These are phyloP conservation scores for Pseudogymnoascus sp. DNA, from an alignment of 2,329 filamentous ascomycete species.

Conservation along the genomic window DNA sequence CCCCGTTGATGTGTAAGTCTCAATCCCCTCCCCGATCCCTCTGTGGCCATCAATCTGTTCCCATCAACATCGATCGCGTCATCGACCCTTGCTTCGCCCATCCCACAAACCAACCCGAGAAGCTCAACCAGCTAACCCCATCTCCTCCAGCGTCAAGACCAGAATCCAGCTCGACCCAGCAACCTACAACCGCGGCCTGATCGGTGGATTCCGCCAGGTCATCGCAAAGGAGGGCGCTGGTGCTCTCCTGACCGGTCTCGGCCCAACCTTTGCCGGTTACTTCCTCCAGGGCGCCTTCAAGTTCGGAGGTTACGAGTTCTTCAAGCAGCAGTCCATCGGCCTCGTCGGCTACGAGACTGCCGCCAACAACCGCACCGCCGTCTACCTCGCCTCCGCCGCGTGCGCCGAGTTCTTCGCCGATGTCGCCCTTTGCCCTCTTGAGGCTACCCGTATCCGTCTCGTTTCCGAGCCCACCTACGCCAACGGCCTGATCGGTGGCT, in stretches of 20 bases:
- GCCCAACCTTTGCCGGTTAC: constrained; percentile 81
- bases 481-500: constrained; percentile 68
- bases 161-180: constrained; percentile 85
- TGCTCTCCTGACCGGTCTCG: constrained; percentile 77
- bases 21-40: background rate
- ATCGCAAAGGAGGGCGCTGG: constrained; percentile 75
- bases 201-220: constrained; percentile 82
- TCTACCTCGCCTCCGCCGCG: constrained; percentile 67
- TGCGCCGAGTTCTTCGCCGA: constrained; percentile 63
- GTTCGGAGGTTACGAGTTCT: constrained; percentile 92
- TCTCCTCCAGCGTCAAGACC: constrained; percentile 70
- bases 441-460: constrained; percentile 89
- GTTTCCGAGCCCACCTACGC: constrained; percentile 83
- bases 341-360: constrained; percentile 68
- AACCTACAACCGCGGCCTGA: constrained; percentile 81
- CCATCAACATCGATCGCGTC: background rate
- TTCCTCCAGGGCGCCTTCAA: constrained; percentile 92
- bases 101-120: constrained; percentile 10
- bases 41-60: background rate
- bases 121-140: constrained; percentile 18
- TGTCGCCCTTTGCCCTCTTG: constrained; percentile 81
- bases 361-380: constrained; percentile 67
- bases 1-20: constrained; percentile 96
- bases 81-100: background rate
- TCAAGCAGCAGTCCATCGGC: constrained; percentile 89